Evolutionary conservation across 495 filamentous ascomycete genomes (phyloP).

Genomic region (Podospora sp.): DNA sequence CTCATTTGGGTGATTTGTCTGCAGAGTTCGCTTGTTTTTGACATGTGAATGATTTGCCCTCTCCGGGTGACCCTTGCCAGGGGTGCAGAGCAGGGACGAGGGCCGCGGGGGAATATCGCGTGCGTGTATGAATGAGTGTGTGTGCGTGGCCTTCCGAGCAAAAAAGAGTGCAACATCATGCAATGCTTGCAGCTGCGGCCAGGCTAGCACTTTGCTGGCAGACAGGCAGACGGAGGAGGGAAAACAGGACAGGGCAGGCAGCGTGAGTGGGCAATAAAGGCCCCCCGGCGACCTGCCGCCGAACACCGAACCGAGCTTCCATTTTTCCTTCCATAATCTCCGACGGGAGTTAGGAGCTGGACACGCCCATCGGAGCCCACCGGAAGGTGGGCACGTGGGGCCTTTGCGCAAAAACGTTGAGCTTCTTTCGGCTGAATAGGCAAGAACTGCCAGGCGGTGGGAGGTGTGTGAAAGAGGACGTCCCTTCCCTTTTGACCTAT

Average conservation of each 20-base stretch:
- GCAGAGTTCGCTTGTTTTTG: neutral
- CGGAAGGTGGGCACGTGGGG: slow-evolving; percentile 15
- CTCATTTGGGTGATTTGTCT: neutral
- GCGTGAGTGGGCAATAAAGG: neutral
- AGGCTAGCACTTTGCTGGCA: neutral
- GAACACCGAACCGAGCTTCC: slow-evolving; percentile 15
- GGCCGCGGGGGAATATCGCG: neutral
- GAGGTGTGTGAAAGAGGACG: slow-evolving; percentile 1
- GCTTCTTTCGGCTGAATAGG: slow-evolving; percentile 26
- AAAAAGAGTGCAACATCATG: neutral
- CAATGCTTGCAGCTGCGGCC: neutral
- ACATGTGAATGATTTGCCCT: neutral
- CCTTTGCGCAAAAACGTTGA: neutral
- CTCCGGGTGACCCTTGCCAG: neutral
- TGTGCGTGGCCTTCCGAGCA: neutral
- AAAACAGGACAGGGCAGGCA: neutral
- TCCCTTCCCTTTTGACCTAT: slow-evolving; percentile 5
- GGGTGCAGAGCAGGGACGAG: neutral
- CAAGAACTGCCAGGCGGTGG: neutral
- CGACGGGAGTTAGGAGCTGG: neutral
- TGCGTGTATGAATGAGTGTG: neutral
- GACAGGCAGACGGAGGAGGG: neutral
- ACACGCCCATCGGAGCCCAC: neutral
- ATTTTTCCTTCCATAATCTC: neutral
- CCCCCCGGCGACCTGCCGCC: neutral